Conservation (phyloP, 2,329 filamentous ascomycete genomes). For the Thelonectria rubi region DNA sequence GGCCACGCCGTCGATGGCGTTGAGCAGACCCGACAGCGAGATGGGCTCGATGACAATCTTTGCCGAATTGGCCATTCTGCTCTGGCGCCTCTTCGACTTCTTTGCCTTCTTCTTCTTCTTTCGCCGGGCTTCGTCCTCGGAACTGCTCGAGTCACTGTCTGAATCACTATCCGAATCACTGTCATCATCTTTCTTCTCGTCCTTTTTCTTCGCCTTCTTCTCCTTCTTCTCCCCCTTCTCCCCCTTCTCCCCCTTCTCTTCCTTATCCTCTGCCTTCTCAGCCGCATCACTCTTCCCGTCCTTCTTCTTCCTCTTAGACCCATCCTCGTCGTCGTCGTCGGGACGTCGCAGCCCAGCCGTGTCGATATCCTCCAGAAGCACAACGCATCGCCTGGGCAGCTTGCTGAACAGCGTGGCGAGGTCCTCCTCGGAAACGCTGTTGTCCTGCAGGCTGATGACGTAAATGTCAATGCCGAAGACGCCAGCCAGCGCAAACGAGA, state of each 20-base stretch:
- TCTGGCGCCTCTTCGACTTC: slow-evolving; percentile 28
- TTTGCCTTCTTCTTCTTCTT: slow-evolving; percentile 34
- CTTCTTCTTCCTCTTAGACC: slow-evolving; percentile 11
- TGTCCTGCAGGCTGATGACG: slow-evolving; percentile 65
- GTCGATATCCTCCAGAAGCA: slow-evolving; percentile 76
- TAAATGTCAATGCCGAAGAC: slow-evolving; percentile 74
- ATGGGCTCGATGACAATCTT: slow-evolving; percentile 57
- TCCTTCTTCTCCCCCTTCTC: slow-evolving; percentile 17
- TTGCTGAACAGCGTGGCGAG: slow-evolving; percentile 66
- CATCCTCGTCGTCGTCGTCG: slow-evolving; percentile 27
- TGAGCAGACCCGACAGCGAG: slow-evolving; percentile 80
- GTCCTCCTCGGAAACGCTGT: slow-evolving; percentile 69
- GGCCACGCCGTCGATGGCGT: slow-evolving; percentile 84
- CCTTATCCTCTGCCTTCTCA: slow-evolving; percentile 24
- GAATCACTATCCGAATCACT: slow-evolving; percentile 19
- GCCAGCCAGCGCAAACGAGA: slow-evolving; percentile 72
- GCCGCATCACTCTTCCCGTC: slow-evolving; percentile 14
- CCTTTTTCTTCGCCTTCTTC: slow-evolving; percentile 43
- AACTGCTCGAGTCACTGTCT: slow-evolving; percentile 37
- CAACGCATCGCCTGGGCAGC: slow-evolving; percentile 70
- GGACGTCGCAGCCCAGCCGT: slow-evolving; percentile 65
- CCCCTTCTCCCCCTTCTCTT: slow-evolving; percentile 6
- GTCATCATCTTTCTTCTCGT: slow-evolving; percentile 32
- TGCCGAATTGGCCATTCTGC: slow-evolving; percentile 27
- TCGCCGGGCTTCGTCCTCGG: slow-evolving; percentile 34